Base-by-base conservation (phyloP, 306 rosid genomes). In the Corylus heterophylla region DNA sequence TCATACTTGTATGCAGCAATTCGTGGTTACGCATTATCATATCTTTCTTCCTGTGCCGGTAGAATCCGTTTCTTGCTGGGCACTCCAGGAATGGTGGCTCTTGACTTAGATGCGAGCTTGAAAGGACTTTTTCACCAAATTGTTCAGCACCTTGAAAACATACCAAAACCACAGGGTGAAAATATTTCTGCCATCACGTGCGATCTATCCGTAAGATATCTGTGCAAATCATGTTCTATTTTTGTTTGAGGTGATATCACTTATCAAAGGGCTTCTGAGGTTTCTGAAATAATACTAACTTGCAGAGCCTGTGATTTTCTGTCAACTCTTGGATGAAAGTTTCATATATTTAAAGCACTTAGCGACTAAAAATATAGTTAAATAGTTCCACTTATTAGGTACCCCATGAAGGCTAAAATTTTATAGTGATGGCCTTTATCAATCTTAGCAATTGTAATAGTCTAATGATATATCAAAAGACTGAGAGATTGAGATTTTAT, bases 11-110 rank as follows among this genome's bases (percentile, higher is more conserved):
- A 74, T 88, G 96, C 97, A 95, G 99, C 97, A 29, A 95, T 93
- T 85, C 93, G 99, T 78, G 99, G 98, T 76, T 95, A 95, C 81
- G 90, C 98, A 59, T 81, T 95, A 70, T 95, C 99, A 6, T 93
- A 91, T 86, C 99, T 95, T 84, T 92, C 97, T 82, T 90, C 99
- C 8, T 87, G 97, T 82, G 97, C 97, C 58, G 94, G 96, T 81
- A 89, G 99, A 89, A 91, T 95, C 75, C 92, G 98, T 71, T 95
- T 91, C 90, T 87, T 95, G 88, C 86, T 95, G 73, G 94, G 94
- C 59, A 91, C 96, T 56, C 98, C 97, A 63, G 99, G 99, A 81
- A 95, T 95, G 98, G 94, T 95, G 87, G 99, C 99, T 80, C 98
- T 93, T 69, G 99, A 92, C 80, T 80, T 95, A 87, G 99, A 95